Percentiles rank a stretch among this genome's conserved stretches.
These are phyloP conservation scores for Asterochloris erici DNA, from an alignment of 139 green algal species.

Conservation along the genomic window DNA sequence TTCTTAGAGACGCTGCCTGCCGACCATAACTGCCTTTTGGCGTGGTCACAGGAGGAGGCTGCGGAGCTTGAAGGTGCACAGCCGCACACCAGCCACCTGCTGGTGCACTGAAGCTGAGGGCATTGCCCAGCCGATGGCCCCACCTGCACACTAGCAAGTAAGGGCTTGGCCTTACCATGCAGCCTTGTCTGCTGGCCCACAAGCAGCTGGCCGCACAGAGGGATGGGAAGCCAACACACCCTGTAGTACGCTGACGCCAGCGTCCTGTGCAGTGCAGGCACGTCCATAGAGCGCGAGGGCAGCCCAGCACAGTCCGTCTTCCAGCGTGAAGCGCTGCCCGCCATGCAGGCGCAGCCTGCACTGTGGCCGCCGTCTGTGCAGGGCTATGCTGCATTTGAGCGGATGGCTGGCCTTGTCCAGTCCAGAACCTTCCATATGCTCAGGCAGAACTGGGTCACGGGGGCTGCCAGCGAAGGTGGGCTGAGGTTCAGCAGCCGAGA, in stretches of 20 bases:
- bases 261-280: conserved; percentile 12
- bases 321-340: conserved; percentile 22
- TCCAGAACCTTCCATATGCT: conserved; percentile 68
- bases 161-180: too few relatives aligned
- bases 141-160: too few relatives aligned
- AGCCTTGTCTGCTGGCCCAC: too few relatives aligned
- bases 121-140: neutral
- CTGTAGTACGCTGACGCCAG: too few relatives aligned
- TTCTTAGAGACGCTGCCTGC: conserved; percentile 26
- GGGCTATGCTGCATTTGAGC: conserved; percentile 36
- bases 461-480: conserved; percentile 17
- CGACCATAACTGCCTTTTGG: conserved; percentile 4
- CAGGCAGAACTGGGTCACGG: conserved; percentile 65
- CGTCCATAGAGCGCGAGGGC: neutral
- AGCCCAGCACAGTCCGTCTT: conserved; percentile 8
- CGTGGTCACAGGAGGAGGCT: conserved; percentile 5
- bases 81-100: neutral
- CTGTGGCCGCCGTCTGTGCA: conserved; percentile 42
- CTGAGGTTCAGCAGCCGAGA: too few relatives aligned
- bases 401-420: conserved; percentile 56
- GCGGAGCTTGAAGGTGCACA: conserved; percentile 1
- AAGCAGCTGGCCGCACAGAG: too few relatives aligned
- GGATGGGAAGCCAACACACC: too few relatives aligned
- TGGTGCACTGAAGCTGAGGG: neutral
- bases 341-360: conserved; percentile 23